A percentile compares a stretch with the other conserved stretches of the same genome.
These are phyloP conservation scores for Penicillium sp. DNA, from an alignment of 2,329 filamentous ascomycete genomes.

Conservation along the genomic window DNA sequence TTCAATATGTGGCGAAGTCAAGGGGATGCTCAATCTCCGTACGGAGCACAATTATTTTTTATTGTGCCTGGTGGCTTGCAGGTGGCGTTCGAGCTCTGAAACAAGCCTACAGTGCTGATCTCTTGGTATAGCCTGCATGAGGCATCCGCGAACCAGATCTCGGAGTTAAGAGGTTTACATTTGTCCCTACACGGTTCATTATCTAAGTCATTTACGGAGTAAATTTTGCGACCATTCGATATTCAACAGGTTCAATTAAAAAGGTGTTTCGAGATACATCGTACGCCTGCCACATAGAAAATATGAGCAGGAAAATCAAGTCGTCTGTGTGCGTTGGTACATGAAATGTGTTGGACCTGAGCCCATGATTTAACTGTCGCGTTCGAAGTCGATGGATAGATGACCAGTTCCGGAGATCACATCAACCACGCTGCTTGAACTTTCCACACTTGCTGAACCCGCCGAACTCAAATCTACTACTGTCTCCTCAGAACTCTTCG, in stretches of 20 bases:
- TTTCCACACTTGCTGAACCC: background rate
- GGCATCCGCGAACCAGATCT: background rate
- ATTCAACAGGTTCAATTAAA: background rate
- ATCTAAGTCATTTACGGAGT: background rate
- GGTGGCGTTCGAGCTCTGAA: constrained; percentile 8
- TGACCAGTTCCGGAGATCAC: background rate
- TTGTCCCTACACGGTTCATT: background rate
- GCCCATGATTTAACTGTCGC: background rate
- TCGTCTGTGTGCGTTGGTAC: background rate
- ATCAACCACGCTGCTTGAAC: background rate
- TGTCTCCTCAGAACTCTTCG: background rate
- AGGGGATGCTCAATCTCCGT: background rate
- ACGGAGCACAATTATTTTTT: background rate
- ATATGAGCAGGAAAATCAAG: background rate
- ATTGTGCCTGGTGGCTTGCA: constrained; percentile 12
- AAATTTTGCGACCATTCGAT: background rate
- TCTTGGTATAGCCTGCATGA: background rate
- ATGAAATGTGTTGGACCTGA: background rate
- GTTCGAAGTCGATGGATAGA: background rate
- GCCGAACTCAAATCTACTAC: background rate
- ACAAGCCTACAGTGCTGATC: constrained; percentile 5
- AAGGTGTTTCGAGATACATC: background rate
- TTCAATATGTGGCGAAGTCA: background rate
- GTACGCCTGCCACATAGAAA: background rate
- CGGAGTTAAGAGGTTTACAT: background rate